A percentile compares a stretch with the other conserved stretches of the same genome.
phyloP scores from a whole-genome alignment of 768 basidiomycete species.

The Phlegmacium glaucopus region DNA sequence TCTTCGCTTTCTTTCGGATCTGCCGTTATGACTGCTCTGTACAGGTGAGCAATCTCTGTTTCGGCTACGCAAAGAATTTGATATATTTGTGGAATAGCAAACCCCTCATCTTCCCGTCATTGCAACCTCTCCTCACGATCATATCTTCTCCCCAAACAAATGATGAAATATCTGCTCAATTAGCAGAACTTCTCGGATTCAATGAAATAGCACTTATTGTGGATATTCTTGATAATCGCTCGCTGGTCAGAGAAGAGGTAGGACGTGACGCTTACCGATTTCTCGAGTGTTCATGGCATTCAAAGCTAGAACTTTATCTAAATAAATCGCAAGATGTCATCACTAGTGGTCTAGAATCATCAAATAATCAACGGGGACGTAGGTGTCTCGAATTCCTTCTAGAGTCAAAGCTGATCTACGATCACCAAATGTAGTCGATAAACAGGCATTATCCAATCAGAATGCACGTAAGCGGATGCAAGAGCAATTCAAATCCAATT shows the following conservation, averaged over 20 bases:
- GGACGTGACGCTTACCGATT: slow-evolving; percentile 7
- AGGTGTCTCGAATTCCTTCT: too few species aligned
- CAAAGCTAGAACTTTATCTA: slow-evolving; percentile 9
- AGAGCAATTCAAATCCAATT: slow-evolving; percentile 54
- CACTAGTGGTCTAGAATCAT: neutral
- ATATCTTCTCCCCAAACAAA: slow-evolving; percentile 50
- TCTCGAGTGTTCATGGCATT: slow-evolving; percentile 5
- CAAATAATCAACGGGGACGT: neutral
- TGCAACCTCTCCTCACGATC: slow-evolving; percentile 17
- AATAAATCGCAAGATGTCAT: neutral
- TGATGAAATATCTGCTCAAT: slow-evolving; percentile 73
- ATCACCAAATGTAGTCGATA: neutral
- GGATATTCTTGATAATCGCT: slow-evolving; percentile 63
- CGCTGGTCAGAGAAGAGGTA: slow-evolving; percentile 47
- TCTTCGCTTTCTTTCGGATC: neutral
- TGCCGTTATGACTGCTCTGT: slow-evolving; percentile 6
- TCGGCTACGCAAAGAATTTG: neutral
- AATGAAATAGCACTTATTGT: slow-evolving; percentile 78
- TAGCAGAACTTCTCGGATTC: slow-evolving; percentile 81
- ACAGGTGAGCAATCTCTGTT: slow-evolving; percentile 6
- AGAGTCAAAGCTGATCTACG: neutral
- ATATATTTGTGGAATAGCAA: slow-evolving; percentile 8
- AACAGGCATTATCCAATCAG: slow-evolving; percentile 30
- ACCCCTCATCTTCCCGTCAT: slow-evolving; percentile 8
- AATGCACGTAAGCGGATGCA: slow-evolving; percentile 64